Conservation (phyloP, 1,139 yeast species). For the Candida glucosophila region DNA sequence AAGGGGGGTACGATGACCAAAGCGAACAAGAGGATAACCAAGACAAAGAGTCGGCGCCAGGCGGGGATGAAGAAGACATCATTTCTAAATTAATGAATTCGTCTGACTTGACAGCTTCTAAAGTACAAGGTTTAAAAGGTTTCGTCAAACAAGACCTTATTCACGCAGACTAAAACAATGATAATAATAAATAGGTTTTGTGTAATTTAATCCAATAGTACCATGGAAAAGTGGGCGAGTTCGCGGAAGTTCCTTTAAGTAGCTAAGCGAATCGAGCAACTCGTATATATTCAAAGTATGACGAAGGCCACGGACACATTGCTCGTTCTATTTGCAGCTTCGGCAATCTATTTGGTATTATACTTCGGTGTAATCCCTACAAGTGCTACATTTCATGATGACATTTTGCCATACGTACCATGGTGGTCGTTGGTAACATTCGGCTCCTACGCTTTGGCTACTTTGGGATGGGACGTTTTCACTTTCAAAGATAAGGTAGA, state of each 20-base stretch:
- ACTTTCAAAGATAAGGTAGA: conserved; percentile 70
- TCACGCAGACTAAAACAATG: too few species aligned
- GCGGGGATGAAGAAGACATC: conserved; percentile 13
- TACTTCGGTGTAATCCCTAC: conserved; percentile 49
- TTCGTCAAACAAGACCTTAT: conserved; percentile 43
- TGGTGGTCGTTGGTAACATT: conserved; percentile 66
- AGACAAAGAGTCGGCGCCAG: too few species aligned
- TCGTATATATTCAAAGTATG: too few species aligned
- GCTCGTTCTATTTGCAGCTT: conserved; percentile 35
- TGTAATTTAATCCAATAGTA: too few species aligned
- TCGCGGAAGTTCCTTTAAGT: too few species aligned
- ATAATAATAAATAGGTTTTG: too few species aligned
- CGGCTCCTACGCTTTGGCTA: conserved; percentile 65
- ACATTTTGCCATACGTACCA: conserved; percentile 59
- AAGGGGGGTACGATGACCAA: too few species aligned
- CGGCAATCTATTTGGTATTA: conserved; percentile 49
- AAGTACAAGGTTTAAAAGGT: conserved; percentile 34
- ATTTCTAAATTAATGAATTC: conserved; percentile 25
- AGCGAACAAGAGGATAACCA: too few species aligned
- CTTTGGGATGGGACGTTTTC: conserved; percentile 63
- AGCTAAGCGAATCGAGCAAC: too few species aligned
- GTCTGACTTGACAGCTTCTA: conserved; percentile 28
- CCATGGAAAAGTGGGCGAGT: too few species aligned
- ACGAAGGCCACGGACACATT: conserved; percentile 63
- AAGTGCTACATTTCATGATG: conserved; percentile 38